Base-by-base conservation (phyloP, 306 rosid genomes). In the Cicer arietinum region DNA sequence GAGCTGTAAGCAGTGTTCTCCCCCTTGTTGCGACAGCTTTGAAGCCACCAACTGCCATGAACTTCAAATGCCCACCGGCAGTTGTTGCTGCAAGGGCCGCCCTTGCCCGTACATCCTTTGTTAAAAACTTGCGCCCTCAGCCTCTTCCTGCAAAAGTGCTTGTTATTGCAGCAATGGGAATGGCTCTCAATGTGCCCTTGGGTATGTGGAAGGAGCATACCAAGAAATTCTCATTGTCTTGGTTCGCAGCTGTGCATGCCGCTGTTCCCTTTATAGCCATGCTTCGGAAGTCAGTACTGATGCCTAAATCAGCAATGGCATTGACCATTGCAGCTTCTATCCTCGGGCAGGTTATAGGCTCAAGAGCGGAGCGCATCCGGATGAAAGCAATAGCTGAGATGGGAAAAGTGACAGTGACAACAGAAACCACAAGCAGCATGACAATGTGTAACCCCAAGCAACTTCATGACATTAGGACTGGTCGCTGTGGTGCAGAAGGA, bases 161-260 rank as follows among this genome's bases (percentile, higher is more conserved):
- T n/a, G 92, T 71, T 30, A 88, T 90, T 78, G 96, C 94, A 4
- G 96, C 90, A 17, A 52, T 92, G 59, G 96, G 93, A 61, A 92
- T 92, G 97, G 94, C 91, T 8, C 87, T 65, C 44, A 92, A 92
- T 11, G 88, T 92, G 43, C 96, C 96, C 59, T 79, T 92, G 77
- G 96, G 98, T 51, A 84, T 84, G 80, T 92, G 98, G 98, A 92
- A 79, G 84, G 96, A 92, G 76, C 98, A 92, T 71, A 88, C 96
- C 44, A 11, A 46, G 60, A 90, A 90, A 77, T 87, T 90, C 79
- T 92, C 96, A 0, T 44, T 88, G 43, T 83, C 94, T 69, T 87
- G 98, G 96, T 92, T 92, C 76, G 86, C 79, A 16, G 96, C 94
- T 5, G 89, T 90, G 69, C 97, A 92, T 69, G 97, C 92, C 5